Percentiles rank a stretch among this genome's conserved stretches.
phyloP scores from a whole-genome alignment of 805 yeast species.

The Candida germanica region DNA sequence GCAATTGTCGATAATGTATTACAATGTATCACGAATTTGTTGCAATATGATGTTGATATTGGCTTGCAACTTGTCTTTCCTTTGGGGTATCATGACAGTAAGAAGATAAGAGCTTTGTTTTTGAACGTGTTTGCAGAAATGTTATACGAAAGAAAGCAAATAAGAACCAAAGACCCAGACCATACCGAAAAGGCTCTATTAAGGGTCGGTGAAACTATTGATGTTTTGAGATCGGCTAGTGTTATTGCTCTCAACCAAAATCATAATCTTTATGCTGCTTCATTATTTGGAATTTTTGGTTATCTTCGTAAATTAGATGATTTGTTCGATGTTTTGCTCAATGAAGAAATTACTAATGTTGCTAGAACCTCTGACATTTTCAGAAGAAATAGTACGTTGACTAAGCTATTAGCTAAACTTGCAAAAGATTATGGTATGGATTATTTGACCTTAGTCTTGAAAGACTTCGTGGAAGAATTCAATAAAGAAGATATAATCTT shows the following conservation, averaged over 20 bases:
- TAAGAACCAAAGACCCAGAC: constrained; percentile 21
- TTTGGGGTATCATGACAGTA: constrained; percentile 69
- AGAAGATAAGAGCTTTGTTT: constrained; percentile 65
- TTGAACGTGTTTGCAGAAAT: constrained; percentile 75
- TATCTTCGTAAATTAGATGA: constrained; percentile 33
- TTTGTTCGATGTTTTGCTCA: constrained; percentile 53
- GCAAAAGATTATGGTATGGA: constrained; percentile 65
- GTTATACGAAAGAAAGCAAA: constrained; percentile 34
- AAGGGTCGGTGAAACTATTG: constrained; percentile 35
- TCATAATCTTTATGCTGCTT: constrained; percentile 66
- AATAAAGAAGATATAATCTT: constrained; percentile 48
- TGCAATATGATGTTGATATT: constrained; percentile 70
- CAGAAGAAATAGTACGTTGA: constrained; percentile 79
- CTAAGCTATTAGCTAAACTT: constrained; percentile 68
- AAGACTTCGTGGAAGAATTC: constrained; percentile 56
- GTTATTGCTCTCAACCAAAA: constrained; percentile 64
- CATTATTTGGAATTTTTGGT: constrained; percentile 55
- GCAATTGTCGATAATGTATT: constrained; percentile 62
- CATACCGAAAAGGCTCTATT: constrained; percentile 24
- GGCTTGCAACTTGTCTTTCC: constrained; percentile 77
- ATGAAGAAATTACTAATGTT: constrained; percentile 60
- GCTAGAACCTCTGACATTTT: constrained; percentile 67
- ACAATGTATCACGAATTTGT: constrained; percentile 61
- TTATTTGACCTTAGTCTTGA: constrained; percentile 52
- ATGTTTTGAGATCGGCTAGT: constrained; percentile 51